phyloP scores from a whole-genome alignment of 768 basidiomycete species.

The Pisolithus marmoratus region DNA sequence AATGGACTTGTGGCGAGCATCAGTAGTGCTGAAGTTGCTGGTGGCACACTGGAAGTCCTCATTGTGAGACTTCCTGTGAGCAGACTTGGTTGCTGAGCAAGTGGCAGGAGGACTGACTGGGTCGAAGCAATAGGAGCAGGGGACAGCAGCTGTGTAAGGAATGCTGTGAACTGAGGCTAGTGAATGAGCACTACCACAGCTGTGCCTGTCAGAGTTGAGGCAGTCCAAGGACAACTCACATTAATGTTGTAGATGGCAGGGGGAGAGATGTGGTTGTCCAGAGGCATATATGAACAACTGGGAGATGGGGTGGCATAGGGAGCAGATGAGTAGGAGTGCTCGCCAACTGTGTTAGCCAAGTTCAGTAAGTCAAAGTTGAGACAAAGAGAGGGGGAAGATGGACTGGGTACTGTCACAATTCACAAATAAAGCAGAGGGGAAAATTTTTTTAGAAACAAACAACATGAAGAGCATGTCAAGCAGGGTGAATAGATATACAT shows the following conservation, averaged over 20 bases:
- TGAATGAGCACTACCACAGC: slow-evolving; percentile 61
- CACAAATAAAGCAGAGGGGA: no score
- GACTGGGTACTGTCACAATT: slow-evolving; percentile 40
- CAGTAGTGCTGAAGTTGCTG: slow-evolving; percentile 40
- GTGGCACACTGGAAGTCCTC: no score
- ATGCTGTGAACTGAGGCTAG: slow-evolving; percentile 43
- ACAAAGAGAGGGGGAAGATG: slow-evolving; percentile 49
- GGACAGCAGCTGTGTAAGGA: slow-evolving; percentile 52
- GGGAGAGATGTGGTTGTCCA: slow-evolving; percentile 63
- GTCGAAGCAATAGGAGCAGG: slow-evolving; percentile 75
- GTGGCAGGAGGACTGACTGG: slow-evolving; percentile 52
- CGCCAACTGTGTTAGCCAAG: slow-evolving; percentile 48
- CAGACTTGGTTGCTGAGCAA: slow-evolving; percentile 49
- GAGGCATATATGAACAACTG: slow-evolving; percentile 62
- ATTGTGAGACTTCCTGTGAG: slow-evolving; percentile 35
- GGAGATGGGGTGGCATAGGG: slow-evolving; percentile 49
- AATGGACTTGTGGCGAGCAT: slow-evolving; percentile 82
- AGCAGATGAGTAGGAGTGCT: slow-evolving; percentile 54
- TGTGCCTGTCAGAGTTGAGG: slow-evolving; percentile 55
- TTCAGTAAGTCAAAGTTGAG: slow-evolving; percentile 61
- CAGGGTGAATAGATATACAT: slow-evolving; percentile 21
- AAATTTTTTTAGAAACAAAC: not conserved
- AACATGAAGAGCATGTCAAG: not conserved
- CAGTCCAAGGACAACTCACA: slow-evolving; percentile 63
- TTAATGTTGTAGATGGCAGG: slow-evolving; percentile 68